Conservation (phyloP, 1,284 basidiomycete species). For the Porogramme epimiltina region DNA sequence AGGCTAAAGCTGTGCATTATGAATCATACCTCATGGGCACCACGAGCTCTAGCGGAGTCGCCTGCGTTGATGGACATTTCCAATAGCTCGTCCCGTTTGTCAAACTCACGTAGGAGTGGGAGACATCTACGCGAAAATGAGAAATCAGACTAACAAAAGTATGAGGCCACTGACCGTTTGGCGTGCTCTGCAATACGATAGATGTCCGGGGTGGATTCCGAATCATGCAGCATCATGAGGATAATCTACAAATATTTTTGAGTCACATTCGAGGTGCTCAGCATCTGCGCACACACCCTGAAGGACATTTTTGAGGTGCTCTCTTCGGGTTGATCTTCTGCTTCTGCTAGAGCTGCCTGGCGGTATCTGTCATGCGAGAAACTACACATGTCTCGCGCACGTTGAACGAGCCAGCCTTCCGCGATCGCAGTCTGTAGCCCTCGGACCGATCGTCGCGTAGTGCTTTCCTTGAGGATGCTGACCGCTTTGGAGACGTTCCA, state of each 20-base stretch:
- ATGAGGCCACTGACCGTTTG: constrained; percentile 53
- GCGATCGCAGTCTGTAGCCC: constrained; percentile 65
- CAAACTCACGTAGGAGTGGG: constrained; percentile 56
- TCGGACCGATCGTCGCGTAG: constrained; percentile 60
- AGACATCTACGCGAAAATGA: constrained; percentile 48
- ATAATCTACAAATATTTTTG: constrained; percentile 49
- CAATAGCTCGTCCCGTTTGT: constrained; percentile 60
- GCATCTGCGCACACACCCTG: constrained; percentile 40
- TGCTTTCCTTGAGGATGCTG: constrained; percentile 40
- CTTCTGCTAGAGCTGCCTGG: constrained; percentile 65
- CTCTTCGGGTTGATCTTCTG: constrained; percentile 49
- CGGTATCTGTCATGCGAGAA: constrained; percentile 74
- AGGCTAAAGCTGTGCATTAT: background rate
- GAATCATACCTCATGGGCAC: constrained; percentile 63
- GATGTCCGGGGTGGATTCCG: constrained; percentile 47
- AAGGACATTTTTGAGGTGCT: constrained; percentile 68
- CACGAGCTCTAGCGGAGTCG: constrained; percentile 66
- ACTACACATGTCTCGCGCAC: constrained; percentile 72
- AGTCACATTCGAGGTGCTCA: background rate
- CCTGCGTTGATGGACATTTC: constrained; percentile 66
- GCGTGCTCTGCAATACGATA: constrained; percentile 71
- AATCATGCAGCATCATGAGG: constrained; percentile 69
- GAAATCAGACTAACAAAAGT: background rate
- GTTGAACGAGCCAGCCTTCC: constrained; percentile 71
- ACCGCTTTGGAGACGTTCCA: constrained; percentile 55